These are phyloP conservation scores for Xylaria longipes DNA, from an alignment of 495 filamentous ascomycete species.

Conservation along the genomic window DNA sequence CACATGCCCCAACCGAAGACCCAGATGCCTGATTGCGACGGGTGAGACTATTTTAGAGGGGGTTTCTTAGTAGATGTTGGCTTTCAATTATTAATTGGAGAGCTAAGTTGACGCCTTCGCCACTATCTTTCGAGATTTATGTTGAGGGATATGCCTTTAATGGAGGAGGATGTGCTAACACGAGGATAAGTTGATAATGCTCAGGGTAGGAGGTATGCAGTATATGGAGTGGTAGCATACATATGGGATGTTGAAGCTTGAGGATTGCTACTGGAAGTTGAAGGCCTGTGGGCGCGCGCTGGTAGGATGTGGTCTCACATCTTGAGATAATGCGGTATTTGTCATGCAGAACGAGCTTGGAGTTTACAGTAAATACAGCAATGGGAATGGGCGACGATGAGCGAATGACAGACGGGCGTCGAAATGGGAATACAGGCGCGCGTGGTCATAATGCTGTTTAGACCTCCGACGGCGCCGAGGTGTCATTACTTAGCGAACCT, in stretches of 20 bases:
- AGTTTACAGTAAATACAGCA: background rate
- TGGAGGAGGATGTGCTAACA: background rate
- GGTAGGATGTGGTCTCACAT: background rate
- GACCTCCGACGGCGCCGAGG: background rate
- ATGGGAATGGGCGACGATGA: background rate
- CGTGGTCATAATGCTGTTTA: background rate
- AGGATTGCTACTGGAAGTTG: background rate
- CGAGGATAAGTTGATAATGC: background rate
- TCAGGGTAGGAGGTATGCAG: background rate
- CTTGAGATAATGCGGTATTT: background rate
- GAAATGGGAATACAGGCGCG: background rate
- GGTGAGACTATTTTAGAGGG: background rate
- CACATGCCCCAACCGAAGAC: background rate
- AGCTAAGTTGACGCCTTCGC: background rate
- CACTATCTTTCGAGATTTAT: background rate
- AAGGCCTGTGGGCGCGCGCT: background rate
- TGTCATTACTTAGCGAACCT: background rate
- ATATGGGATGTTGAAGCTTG: background rate
- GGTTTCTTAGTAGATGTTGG: background rate
- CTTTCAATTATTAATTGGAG: background rate
- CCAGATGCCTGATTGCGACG: background rate
- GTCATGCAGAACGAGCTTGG: background rate
- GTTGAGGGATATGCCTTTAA: background rate
- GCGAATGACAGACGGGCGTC: background rate
- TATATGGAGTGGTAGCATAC: background rate